A percentile compares a stretch with the other conserved stretches of the same genome.
Evolutionary conservation across 495 filamentous ascomycete genomes (phyloP).

Genomic region (Aspergillus heteromorphus): DNA sequence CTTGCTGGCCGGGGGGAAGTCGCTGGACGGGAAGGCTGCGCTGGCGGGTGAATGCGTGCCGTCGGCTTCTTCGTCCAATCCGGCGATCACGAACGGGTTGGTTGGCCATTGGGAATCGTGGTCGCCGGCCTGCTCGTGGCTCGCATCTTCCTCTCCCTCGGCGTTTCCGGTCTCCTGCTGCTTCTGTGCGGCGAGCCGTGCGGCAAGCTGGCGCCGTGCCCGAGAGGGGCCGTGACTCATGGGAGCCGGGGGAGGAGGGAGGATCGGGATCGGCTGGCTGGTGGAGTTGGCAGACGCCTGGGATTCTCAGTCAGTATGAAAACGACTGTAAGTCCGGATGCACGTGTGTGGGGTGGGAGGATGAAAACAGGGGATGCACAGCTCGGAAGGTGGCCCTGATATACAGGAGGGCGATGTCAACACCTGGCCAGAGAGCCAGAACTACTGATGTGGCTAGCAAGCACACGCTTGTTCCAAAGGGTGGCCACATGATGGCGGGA

Average conservation of each 20-base stretch:
- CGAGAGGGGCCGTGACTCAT: conserved; percentile 74
- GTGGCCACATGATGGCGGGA: conserved; percentile 14
- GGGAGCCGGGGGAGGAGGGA: conserved; percentile 45
- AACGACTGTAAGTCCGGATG: neutral
- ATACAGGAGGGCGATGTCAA: neutral
- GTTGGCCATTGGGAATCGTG: conserved; percentile 31
- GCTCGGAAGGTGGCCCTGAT: neutral
- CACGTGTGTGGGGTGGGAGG: too few species aligned
- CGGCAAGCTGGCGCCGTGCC: conserved; percentile 80
- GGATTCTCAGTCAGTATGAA: conserved; percentile 8
- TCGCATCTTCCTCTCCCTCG: conserved; percentile 15
- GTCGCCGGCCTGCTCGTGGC: conserved; percentile 11
- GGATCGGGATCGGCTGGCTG: conserved; percentile 42
- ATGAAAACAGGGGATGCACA: neutral
- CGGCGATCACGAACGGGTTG: conserved; percentile 43
- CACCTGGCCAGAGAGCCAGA: neutral
- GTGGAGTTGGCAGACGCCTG: conserved; percentile 30
- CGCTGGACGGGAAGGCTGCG: conserved; percentile 29
- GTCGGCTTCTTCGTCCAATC: conserved; percentile 42
- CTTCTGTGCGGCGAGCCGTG: conserved; percentile 73
- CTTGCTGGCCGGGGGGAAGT: conserved; percentile 27
- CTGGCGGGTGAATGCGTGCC: conserved; percentile 26
- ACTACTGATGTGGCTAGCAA: conserved; percentile 15
- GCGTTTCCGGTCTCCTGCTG: conserved; percentile 47
- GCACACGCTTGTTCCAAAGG: conserved; percentile 1